Conservation (phyloP, 2,329 filamentous ascomycete genomes). For the Neonectria neomacrospora region DNA sequence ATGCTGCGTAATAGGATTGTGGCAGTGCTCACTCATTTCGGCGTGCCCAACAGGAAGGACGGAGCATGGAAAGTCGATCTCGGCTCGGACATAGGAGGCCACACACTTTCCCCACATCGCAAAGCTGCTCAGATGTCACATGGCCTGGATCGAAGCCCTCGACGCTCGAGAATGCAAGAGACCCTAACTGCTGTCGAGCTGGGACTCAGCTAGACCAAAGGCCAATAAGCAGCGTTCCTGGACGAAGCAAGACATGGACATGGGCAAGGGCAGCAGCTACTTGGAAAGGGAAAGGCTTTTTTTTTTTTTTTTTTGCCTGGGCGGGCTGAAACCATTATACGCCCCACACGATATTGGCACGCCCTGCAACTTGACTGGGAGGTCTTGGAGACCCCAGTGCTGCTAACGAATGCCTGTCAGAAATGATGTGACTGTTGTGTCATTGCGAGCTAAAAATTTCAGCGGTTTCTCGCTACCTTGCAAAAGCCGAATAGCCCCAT, state of each 20-base stretch:
- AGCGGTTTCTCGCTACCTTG: slow-evolving; percentile 27
- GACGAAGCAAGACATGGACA: slow-evolving; percentile 31
- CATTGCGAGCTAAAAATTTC: slow-evolving; percentile 35
- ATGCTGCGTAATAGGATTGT: slow-evolving; percentile 27
- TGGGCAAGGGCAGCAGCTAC: slow-evolving; percentile 36
- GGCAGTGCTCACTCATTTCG: slow-evolving; percentile 35
- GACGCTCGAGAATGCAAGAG: slow-evolving; percentile 7
- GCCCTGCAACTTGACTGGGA: slow-evolving; percentile 21
- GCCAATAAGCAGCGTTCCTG: slow-evolving; percentile 21
- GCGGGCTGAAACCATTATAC: slow-evolving; percentile 30
- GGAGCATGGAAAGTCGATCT: slow-evolving; percentile 2
- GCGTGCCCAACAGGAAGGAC: slow-evolving; percentile 15
- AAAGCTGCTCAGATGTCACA: slow-evolving; percentile 10
- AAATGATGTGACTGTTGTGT: slow-evolving; percentile 46
- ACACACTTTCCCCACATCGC: slow-evolving; percentile 10
- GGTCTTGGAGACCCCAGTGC: slow-evolving; percentile 32
- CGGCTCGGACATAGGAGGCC: not conserved
- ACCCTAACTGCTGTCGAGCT: not conserved
- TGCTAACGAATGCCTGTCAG: slow-evolving; percentile 32
- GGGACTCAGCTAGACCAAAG: not conserved
- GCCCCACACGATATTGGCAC: slow-evolving; percentile 41
- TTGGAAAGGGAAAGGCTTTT: slow-evolving; percentile 29
- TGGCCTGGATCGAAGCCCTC: slow-evolving; percentile 8
- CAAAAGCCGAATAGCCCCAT: slow-evolving; percentile 27
- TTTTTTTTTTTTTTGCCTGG: too few species aligned